Evolutionary conservation across 192 early-diverging fungal genomes (phyloP).

Genomic region (Coemansia sp.): DNA sequence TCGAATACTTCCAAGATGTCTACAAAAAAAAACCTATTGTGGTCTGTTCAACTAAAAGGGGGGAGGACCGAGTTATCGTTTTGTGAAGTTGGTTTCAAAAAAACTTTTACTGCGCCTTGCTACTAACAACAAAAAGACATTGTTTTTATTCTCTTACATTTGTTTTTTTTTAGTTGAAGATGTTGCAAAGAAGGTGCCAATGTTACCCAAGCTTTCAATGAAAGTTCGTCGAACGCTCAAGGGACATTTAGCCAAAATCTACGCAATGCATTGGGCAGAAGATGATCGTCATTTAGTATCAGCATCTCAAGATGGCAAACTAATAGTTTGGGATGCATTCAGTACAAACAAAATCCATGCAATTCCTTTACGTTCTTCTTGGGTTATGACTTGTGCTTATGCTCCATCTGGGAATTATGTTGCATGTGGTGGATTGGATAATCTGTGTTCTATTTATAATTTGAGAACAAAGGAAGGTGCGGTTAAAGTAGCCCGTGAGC

Average conservation of each 20-base stretch:
- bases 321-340: conserved; percentile 99
- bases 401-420: conserved; percentile 98
- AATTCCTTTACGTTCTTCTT: conserved; percentile 96
- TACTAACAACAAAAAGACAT: neutral
- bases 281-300: conserved; percentile 97
- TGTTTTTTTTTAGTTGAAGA: conserved; percentile 67
- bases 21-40: neutral
- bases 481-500: conserved; percentile 91
- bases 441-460: conserved; percentile 99
- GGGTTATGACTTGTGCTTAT: conserved; percentile 99
- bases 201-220: conserved; percentile 87
- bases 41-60: neutral
- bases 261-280: conserved; percentile 98
- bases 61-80: neutral
- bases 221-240: conserved; percentile 96
- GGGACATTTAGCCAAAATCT: conserved; percentile 98
- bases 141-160: neutral
- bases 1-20: neutral
- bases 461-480: conserved; percentile 91
- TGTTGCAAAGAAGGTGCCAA: conserved; percentile 83
- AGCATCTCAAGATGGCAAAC: conserved; percentile 99
- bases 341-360: conserved; percentile 99
- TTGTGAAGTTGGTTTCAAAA: neutral
- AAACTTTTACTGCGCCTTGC: neutral
- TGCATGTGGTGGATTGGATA: conserved; percentile 99